Evolutionary conservation across 1,139 yeast species (phyloP).

Genomic region (Candida pseudoviswanathii): DNA sequence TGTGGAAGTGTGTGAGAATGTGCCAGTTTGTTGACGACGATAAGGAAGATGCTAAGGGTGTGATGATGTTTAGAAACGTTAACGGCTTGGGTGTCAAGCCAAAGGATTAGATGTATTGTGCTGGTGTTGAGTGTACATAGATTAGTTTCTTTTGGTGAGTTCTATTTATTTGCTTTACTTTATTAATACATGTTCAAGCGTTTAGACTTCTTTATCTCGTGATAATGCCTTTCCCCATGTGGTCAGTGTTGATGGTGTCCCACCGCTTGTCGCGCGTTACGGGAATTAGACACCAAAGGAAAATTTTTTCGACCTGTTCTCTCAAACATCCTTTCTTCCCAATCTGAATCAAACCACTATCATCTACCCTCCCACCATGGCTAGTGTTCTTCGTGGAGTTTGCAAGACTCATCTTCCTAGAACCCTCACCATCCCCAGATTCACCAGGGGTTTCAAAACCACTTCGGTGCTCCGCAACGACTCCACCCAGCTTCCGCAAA

Average conservation of each 20-base stretch:
- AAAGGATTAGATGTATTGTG: conserved; percentile 27
- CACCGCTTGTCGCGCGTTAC: neutral
- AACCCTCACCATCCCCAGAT: neutral
- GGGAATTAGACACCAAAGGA: conserved; percentile 1
- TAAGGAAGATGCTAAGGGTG: conserved; percentile 55
- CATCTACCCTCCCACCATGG: conserved; percentile 9
- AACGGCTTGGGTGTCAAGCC: conserved; percentile 55
- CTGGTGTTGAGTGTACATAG: conserved; percentile 3
- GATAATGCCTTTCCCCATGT: no score
- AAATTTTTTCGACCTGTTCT: conserved; percentile 1
- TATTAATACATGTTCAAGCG: no score
- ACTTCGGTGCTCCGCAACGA: conserved; percentile 16
- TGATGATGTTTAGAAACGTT: conserved; percentile 60
- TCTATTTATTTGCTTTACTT: conserved; percentile 8
- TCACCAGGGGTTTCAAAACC: conserved; percentile 12
- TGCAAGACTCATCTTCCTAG: conserved; percentile 7
- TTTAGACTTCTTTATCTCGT: no score
- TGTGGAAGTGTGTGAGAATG: conserved; percentile 70
- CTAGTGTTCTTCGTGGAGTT: conserved; percentile 19
- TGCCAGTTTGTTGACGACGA: conserved; percentile 88
- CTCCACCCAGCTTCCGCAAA: conserved; percentile 20
- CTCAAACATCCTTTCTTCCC: neutral
- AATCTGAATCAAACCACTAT: neutral
- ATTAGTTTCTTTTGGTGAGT: neutral
- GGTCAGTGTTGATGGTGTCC: no score